Base-by-base conservation (phyloP, 2,329 filamentous ascomycete genomes). In the Ramichloridium luteum region DNA sequence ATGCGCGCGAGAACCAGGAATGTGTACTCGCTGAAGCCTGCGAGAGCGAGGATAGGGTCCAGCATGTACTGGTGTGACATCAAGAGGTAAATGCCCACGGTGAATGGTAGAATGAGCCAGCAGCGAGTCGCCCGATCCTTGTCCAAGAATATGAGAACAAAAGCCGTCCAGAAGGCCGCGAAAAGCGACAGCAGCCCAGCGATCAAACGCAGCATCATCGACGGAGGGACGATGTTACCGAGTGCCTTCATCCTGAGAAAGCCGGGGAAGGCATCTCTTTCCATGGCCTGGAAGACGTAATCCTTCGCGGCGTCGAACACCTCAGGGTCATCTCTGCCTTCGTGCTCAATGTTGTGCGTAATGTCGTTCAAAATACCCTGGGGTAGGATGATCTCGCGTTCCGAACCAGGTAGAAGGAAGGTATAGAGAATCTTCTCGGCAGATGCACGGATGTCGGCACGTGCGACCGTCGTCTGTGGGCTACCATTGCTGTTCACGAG, bases 381-480 rank as follows among this genome's bases (percentile, higher is more conserved):
- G 0, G 90, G 88, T 4, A 98, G 71, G 28, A 86, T 85, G 45
- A 98, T 96, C 59, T 98, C 90, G 46, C 92, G 76, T 61, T 98
- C 90, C 0, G 90, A 83, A n/a, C 85, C 86, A 0, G 86, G 85
- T 2, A 98, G 73, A 4, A 98, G 68, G 53, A 90, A 98, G 1
- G 88, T 96, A 61, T 94, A 98, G n/a, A 98, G 70, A 30, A 98
- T 94, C 68, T 93, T 94, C 62, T 96, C 90, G 0, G 92, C 92
- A 3, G 84, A 93, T 6, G 85, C 80, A 35, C 85, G 74, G 46
- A 98, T 85, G 51, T 98, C 90, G 40, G 84, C 75, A 41, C 90
- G 72, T n/a, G 79, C 74, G 26, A 94, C 84, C 1, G 78, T 80
- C 51, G 92, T 81, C 3, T 75, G 74, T 0, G 84, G 83, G 9